Conservation (phyloP, 2,329 filamentous ascomycete species). For the Trichophyton mentagrophytes region DNA sequence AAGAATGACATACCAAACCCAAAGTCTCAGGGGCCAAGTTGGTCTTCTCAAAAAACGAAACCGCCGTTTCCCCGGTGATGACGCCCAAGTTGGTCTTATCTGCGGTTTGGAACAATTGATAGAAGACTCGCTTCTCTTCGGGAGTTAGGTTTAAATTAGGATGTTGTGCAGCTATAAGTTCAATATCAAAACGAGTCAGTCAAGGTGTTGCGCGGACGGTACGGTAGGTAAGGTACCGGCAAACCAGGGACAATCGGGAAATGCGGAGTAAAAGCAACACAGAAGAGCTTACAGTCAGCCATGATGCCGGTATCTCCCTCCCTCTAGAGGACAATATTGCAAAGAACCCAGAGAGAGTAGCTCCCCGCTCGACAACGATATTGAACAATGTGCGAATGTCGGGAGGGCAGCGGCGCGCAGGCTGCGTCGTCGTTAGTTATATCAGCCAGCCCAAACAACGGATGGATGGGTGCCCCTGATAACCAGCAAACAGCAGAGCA, state of each 20-base stretch:
- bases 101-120: constrained; percentile 82
- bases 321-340: neutral
- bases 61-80: constrained; percentile 88
- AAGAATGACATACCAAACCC: constrained; percentile 54
- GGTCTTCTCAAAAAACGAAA: constrained; percentile 97
- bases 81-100: constrained; percentile 86
- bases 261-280: neutral
- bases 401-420: neutral
- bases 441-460: neutral
- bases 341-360: neutral
- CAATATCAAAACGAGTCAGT: neutral
- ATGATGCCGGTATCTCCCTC: neutral
- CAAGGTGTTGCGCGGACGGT: neutral
- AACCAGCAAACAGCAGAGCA: neutral
- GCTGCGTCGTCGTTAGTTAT: neutral
- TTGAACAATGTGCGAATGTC: neutral
- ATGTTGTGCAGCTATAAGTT: constrained; percentile 16
- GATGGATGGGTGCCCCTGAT: neutral
- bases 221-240: neutral
- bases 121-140: constrained; percentile 89
- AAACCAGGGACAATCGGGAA: neutral
- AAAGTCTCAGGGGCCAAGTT: constrained; percentile 72
- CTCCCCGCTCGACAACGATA: neutral
- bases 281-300: constrained; percentile 2
- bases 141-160: constrained; percentile 72